Base-by-base conservation (phyloP, 345 rosid genomes). In the Punica granatum region DNA sequence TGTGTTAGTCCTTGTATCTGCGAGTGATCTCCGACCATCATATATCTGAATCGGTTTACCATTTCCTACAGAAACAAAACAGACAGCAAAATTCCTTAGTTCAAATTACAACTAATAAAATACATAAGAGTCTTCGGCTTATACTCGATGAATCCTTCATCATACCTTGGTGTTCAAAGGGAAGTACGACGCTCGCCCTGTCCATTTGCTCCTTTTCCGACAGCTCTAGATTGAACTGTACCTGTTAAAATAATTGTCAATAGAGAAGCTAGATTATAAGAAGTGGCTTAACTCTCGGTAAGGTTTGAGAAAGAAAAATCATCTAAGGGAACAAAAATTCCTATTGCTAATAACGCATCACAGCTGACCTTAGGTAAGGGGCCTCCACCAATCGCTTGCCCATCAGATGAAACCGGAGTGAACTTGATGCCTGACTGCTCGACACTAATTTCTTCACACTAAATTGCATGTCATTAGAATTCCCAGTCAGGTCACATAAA, bases 111-210 rank as follows among this genome's bases (percentile, higher is more conserved):
- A n/a, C 23, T 8, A 51, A 0, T 46, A 14, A 19, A 7, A 12
- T 28, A 56, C 16, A n/a, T 6, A 26, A 18, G 25, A n/a, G 12
- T 56, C 13, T 26, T 13, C 9, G 61, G 31, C 16, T 56, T 30
- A 30, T 28, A 12, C 23, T n/a, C 32, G 63, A 25, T 23, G 30
- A 64, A 21, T 46, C 30, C 61, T 58, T 63, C 60, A 69, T 59
- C 46, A 35, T 69, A 89, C 98, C 98, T 92, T 95, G 97, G 78
- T 88, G 98, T 82, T 95, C 99, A 70, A 88, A 92, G 58, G 99
- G 98, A 79, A 95, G 98, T 32, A 95, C 82, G 67, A 90, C 97
- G 41, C 81, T 94, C 34, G 90, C 97, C 76, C 86, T 84, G 21
- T 90, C 98, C 8, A 73, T 67, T 37, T 69, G 84, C 75, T 95